Percentiles rank a stretch among this genome's conserved stretches.
phyloP scores from a whole-genome alignment of 2,329 filamentous ascomycete species.

The Pseudocercospora pini-densiflorae region DNA sequence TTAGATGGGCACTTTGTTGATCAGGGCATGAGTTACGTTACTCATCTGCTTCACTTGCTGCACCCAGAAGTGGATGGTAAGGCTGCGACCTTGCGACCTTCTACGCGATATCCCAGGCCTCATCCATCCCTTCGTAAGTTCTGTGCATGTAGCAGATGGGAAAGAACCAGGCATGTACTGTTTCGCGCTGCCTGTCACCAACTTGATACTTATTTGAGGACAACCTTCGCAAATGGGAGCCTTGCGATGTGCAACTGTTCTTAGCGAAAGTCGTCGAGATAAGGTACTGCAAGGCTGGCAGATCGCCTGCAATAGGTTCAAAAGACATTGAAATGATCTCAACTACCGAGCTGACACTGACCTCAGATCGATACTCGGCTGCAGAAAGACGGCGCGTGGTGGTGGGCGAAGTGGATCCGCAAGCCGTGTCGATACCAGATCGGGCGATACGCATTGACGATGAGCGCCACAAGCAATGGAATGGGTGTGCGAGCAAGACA shows the following conservation, averaged over 20 bases:
- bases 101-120: too few relatives aligned
- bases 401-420: neutral
- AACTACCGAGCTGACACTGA: neutral
- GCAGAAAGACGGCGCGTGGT: neutral
- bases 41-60: neutral
- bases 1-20: neutral
- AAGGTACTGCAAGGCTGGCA: neutral
- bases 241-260: too few relatives aligned
- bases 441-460: neutral
- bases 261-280: too few relatives aligned
- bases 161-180: too few relatives aligned
- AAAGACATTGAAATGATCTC: neutral
- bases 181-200: too few relatives aligned
- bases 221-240: too few relatives aligned
- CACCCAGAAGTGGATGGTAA: neutral
- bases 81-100: too few relatives aligned
- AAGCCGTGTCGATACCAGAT: neutral
- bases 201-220: too few relatives aligned
- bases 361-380: neutral
- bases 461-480: neutral
- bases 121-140: too few relatives aligned
- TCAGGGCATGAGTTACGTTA: neutral
- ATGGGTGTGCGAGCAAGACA: too few relatives aligned
- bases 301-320: neutral
- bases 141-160: too few relatives aligned